Conservation (phyloP, 306 rosid genomes). For the Lathyrus sativus region DNA sequence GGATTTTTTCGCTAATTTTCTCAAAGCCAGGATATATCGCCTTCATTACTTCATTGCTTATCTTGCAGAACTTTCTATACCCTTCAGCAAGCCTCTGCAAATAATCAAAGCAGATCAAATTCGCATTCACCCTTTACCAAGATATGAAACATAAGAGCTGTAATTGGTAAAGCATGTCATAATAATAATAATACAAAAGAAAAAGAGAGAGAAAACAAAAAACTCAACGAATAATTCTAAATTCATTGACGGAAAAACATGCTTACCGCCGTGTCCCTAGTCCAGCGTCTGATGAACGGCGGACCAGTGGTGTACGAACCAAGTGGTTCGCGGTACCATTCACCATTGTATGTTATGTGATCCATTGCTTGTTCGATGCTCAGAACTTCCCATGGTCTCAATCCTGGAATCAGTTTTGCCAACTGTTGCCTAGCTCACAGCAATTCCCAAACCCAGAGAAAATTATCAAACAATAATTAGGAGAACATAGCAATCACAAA, state of each 20-base stretch:
- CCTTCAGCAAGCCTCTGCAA: constrained; percentile 52
- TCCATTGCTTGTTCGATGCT: constrained; percentile 97
- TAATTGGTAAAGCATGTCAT: constrained; percentile 22
- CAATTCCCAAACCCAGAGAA: neutral
- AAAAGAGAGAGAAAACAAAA: neutral
- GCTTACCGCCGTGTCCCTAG: constrained; percentile 60
- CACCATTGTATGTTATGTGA: constrained; percentile 66
- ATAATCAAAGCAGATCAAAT: constrained; percentile 35
- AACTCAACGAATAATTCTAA: neutral
- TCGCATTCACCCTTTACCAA: constrained; percentile 3
- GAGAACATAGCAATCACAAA: constrained; percentile 10
- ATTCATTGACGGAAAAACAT: constrained; percentile 31
- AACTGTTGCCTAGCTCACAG: constrained; percentile 53
- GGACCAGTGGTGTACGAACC: constrained; percentile 78
- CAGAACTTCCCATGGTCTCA: constrained; percentile 98
- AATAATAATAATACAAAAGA: neutral
- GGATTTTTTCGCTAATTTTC: constrained; percentile 42
- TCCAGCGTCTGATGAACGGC: constrained; percentile 72
- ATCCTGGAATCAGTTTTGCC: constrained; percentile 70
- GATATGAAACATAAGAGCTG: constrained; percentile 27
- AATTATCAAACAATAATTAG: neutral
- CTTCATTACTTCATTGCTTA: constrained; percentile 27
- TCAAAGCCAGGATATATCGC: constrained; percentile 59
- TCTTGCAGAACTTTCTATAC: constrained; percentile 31
- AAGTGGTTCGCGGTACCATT: constrained; percentile 88